Base-by-base conservation (phyloP, 2,329 filamentous ascomycete genomes). In the Mycogone perniciosa region DNA sequence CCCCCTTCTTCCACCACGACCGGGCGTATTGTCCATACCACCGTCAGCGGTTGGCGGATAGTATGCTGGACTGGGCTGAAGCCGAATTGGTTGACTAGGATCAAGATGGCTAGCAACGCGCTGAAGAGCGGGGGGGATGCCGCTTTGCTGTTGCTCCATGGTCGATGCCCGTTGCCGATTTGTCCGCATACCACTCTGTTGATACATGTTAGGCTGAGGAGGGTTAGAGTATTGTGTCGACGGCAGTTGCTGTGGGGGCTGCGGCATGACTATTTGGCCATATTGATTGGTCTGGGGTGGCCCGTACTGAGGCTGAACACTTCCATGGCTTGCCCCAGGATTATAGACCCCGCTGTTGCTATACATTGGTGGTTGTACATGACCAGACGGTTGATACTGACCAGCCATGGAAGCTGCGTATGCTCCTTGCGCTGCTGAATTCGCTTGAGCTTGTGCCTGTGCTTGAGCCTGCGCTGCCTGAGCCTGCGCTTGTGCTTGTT, bases 41-140 rank as follows among this genome's bases (percentile, higher is more conserved):
- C 89, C 88, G 57, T 97, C 92, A 6, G 87, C 84, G 2, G 92
- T 88, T 20, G 93, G 93, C 8, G 93, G 93, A 61, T 97, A 99
- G 69, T 99, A 99, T 2, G 93, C 93, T 5, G 93, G 93, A 60
- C 90, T 96, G 2, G 93, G 93, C 65, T 99, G 93, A 51, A 97
- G 71, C 45, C 93, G 82, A 62, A 99, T 97, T 0, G 93, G 93
- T 54, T 91, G 88, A 60, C 84, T 97, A 2, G 93, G 93, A 64
- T 99, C 93, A 41, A 99, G 80, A 68, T 97, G 92, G 65, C 90
- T 96, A 39, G 93, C 93, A 26, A 99, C 93, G 60, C 93, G 81
- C 69, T 99, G 93, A 52, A 99, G 89, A 3, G 91, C 85, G 10
- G 88, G 85, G 5, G 93, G 93, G 53, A 99, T 96, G 2, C 92